A percentile compares a stretch with the other conserved stretches of the same genome.
Evolutionary conservation across 1,139 yeast genomes (phyloP).

Genomic region (Insectozyma bohioensis): DNA sequence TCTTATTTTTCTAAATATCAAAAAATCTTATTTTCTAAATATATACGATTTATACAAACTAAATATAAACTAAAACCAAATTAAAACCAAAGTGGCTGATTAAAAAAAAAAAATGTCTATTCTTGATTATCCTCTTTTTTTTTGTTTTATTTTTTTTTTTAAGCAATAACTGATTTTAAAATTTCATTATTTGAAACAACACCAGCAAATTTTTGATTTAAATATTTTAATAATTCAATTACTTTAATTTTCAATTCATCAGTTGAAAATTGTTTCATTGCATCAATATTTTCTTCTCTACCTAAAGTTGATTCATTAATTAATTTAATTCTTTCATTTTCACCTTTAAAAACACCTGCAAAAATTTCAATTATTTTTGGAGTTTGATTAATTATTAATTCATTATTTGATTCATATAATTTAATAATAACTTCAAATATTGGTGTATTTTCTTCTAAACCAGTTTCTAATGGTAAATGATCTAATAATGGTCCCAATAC

Average conservation of each 20-base stretch:
- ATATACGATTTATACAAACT: no score
- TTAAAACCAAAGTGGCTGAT: no score
- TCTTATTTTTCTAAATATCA: no score
- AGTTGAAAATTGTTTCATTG: conserved; percentile 73
- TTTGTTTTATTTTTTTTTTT: no score
- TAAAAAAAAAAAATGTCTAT: no score
- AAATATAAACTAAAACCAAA: no score
- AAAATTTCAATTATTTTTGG: conserved; percentile 67
- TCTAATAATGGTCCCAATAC: conserved; percentile 74
- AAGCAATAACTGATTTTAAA: conserved; percentile 55
- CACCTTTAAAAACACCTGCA: conserved; percentile 70
- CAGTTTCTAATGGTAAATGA: conserved; percentile 85
- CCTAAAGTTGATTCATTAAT: conserved; percentile 75
- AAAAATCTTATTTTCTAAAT: no score
- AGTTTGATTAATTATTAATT: conserved; percentile 55
- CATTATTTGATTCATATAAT: conserved; percentile 65
- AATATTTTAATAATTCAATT: conserved; percentile 67
- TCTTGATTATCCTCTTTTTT: no score
- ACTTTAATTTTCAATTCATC: conserved; percentile 66
- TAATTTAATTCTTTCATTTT: conserved; percentile 66
- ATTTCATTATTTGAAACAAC: conserved; percentile 56
- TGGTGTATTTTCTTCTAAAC: conserved; percentile 90
- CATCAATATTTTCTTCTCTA: conserved; percentile 77
- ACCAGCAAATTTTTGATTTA: conserved; percentile 65
- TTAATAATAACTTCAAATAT: conserved; percentile 75